Evolutionary conservation across 495 filamentous ascomycete genomes (phyloP).

Genomic region (Echria macrotheca): DNA sequence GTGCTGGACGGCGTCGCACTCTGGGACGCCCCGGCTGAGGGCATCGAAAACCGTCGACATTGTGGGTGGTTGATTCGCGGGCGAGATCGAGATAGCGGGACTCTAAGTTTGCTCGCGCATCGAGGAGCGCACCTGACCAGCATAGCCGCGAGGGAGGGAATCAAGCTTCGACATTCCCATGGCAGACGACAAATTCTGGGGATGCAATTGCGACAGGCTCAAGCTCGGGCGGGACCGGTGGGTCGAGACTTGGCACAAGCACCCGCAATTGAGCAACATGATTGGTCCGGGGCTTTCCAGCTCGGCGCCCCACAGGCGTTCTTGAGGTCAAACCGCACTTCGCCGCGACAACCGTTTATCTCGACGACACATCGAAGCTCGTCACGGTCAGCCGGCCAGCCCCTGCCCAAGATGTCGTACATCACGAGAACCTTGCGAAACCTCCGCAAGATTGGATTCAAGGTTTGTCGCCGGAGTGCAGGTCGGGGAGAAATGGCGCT

Average conservation of each 20-base stretch:
- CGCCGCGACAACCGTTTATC: slow-evolving; percentile 7
- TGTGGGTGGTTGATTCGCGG: slow-evolving; percentile 26
- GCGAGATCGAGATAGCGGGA: slow-evolving; percentile 17
- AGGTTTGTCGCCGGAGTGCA: slow-evolving; percentile 42
- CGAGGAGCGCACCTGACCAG: slow-evolving; percentile 28
- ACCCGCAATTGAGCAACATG: slow-evolving; percentile 1
- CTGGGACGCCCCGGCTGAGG: slow-evolving; percentile 25
- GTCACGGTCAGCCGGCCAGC: slow-evolving; percentile 25
- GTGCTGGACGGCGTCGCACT: slow-evolving; percentile 18
- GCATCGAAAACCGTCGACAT: slow-evolving; percentile 41
- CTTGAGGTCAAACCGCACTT: slow-evolving; percentile 16
- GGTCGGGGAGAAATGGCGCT: slow-evolving; percentile 6
- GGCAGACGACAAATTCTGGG: not conserved
- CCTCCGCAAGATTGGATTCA: slow-evolving; percentile 78
- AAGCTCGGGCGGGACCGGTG: slow-evolving; percentile 4
- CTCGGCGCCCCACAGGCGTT: slow-evolving; percentile 12
- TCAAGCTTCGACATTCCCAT: not conserved
- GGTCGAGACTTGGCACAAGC: not conserved
- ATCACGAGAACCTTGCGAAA: slow-evolving; percentile 81
- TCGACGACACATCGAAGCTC: slow-evolving; percentile 3
- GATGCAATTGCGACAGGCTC: no score
- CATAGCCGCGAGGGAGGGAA: slow-evolving; percentile 24
- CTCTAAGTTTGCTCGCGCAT: slow-evolving; percentile 28
- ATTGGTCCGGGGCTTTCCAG: slow-evolving; percentile 22
- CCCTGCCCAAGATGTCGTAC: slow-evolving; percentile 75